Evolutionary conservation across 2,329 filamentous ascomycete species (phyloP), one percentile per base, ranked within the genome.

Genomic region (Aspergillus sp.): DNA sequence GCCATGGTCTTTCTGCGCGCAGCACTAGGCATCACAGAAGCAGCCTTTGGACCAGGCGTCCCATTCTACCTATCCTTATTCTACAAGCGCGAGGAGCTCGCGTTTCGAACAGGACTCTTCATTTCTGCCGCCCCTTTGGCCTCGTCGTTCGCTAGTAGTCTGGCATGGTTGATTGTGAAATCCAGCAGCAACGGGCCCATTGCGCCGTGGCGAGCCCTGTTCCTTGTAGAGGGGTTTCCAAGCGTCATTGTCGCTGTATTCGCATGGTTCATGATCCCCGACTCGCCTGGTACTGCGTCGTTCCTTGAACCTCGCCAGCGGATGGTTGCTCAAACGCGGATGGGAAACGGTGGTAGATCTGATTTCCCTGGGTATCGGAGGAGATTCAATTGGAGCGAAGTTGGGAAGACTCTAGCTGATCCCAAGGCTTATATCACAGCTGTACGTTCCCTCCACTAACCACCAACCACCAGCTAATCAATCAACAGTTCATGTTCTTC

Each of bases 171-270:
- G 20, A 93, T 96, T 60, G 83, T 92, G 50, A 86, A 85, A 65
- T 66, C 91, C 13, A 90, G 85, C 50, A 76, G 84, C 48, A 68
- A 80, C 59, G 79, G 83, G 1, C 89, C 89, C 15, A 87, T 96
- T 49, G 89, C 90, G 0, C 85, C 89, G 4, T 96, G 92, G 92
- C 84, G 92, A n/a, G 81, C 93, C 2, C 80, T 96, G 26, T 96
- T 96, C 68, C 81, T 96, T 7, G 65, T 93, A 12, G 92, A 96
- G 72, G 92, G 91, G 1, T 93, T 96, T 59, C 92, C 92, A 1
- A 91, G 89, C 24, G 83, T 96, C 43, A 60, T 96, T 8, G 84
- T 90, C 12, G 87, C 90, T 5, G 85, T 89, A 0, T 80, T 88
- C 61, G 89, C 90, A 12, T 96, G 87, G 87, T 79, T 81, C 53